Evolutionary conservation across 371 early-diverging fungal species (phyloP).

Genomic region (Paramicrosporidium saccamoebae): DNA sequence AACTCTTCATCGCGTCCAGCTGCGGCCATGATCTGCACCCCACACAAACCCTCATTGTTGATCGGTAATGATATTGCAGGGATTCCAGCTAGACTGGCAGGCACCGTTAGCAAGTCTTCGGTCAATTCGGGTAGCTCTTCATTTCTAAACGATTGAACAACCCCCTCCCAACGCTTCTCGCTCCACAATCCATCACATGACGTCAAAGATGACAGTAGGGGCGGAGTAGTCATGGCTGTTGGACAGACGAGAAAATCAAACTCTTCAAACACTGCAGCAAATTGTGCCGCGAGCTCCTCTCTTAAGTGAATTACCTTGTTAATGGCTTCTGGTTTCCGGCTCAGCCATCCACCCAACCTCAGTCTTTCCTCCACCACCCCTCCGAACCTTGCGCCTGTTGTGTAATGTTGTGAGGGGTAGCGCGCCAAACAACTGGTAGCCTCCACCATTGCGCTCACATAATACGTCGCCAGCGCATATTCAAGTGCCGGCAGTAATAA

Average conservation of each 20-base stretch:
- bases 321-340: background rate
- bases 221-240: conserved; percentile 22
- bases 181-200: conserved; percentile 1
- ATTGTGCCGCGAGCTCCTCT: too few species aligned
- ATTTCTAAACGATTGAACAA: conserved; percentile 3
- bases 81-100: conserved; percentile 45
- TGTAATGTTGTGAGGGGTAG: conserved; percentile 6
- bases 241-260: conserved; percentile 37
- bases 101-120: conserved; percentile 62
- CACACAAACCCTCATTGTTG: too few species aligned
- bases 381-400: conserved; percentile 2
- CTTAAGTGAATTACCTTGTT: background rate
- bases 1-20: too few species aligned
- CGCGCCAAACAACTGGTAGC: conserved; percentile 62
- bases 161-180: conserved; percentile 3
- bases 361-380: background rate
- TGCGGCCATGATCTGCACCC: too few species aligned
- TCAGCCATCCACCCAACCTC: background rate
- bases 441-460: conserved; percentile 57
- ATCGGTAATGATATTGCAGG: conserved; percentile 15
- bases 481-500: conserved; percentile 4
- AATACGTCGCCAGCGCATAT: conserved; percentile 44
- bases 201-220: conserved; percentile 9
- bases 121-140: conserved; percentile 15
- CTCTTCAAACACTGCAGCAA: conserved; percentile 1